Evolutionary conservation across 805 yeast genomes (phyloP).

Genomic region (Candida insectorum): DNA sequence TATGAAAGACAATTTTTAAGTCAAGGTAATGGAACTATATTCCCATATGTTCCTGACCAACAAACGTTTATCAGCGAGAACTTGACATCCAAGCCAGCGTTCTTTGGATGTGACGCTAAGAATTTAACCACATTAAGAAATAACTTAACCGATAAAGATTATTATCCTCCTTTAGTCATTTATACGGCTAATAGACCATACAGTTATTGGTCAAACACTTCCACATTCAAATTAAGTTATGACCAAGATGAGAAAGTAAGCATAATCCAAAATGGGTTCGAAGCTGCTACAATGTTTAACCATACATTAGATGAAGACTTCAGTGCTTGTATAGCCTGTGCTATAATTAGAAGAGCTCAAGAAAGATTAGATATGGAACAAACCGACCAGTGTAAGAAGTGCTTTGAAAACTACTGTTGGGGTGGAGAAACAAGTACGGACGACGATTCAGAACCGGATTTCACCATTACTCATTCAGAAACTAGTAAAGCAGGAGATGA

Average conservation of each 20-base stretch:
- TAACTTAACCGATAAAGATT: conserved; percentile 12
- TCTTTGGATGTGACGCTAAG: conserved; percentile 76
- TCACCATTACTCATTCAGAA: conserved; percentile 5
- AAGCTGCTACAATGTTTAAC: conserved; percentile 62
- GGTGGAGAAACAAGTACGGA: conserved; percentile 39
- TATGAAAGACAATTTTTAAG: conserved; percentile 31
- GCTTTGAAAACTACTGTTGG: conserved; percentile 80
- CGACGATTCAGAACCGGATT: conserved; percentile 6
- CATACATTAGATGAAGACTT: conserved; percentile 66
- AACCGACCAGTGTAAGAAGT: conserved; percentile 64
- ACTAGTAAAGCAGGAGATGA: conserved; percentile 3
- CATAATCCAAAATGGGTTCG: conserved; percentile 73
- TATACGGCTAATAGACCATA: conserved; percentile 73
- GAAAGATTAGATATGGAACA: conserved; percentile 62
- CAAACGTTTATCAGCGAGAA: conserved; percentile 57
- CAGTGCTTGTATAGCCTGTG: conserved; percentile 78
- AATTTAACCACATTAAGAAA: conserved; percentile 51
- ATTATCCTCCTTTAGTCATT: conserved; percentile 70
- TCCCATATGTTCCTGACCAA: conserved; percentile 78
- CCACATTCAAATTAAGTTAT: conserved; percentile 67
- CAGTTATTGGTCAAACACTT: conserved; percentile 63
- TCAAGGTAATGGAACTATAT: conserved; percentile 57
- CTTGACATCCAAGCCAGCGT: conserved; percentile 66
- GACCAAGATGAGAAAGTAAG: conserved; percentile 51
- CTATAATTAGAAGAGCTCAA: conserved; percentile 72